Percentiles rank a stretch among this genome's conserved stretches.
phyloP scores from a whole-genome alignment of 2,329 filamentous ascomycete species.

The Tolypocladium inflatum region DNA sequence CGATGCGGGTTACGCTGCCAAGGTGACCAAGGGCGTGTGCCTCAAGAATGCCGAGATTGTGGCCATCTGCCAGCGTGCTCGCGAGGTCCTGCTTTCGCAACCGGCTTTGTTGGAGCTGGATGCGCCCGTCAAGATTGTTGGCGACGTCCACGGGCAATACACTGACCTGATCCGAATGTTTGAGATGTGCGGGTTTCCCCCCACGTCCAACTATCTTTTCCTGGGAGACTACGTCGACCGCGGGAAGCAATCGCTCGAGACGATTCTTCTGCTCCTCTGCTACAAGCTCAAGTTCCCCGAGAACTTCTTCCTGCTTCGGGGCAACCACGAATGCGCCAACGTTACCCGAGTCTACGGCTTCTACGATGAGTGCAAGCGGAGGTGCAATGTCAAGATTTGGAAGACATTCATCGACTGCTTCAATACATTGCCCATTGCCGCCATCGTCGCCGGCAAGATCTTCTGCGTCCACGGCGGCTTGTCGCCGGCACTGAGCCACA shows the following conservation, averaged over 20 bases:
- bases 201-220: conserved; percentile 85
- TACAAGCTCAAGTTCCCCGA: conserved; percentile 97
- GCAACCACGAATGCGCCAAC: conserved; percentile 95
- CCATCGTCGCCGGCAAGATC: conserved; percentile 96
- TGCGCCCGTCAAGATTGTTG: conserved; percentile 94
- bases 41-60: conserved; percentile 96
- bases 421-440: conserved; percentile 88
- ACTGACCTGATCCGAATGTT: conserved; percentile 95
- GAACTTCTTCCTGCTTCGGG: conserved; percentile 91
- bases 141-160: conserved; percentile 94
- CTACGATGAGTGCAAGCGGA: conserved; percentile 94
- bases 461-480: conserved; percentile 95
- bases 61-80: conserved; percentile 80
- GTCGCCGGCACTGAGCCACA: conserved; percentile 84
- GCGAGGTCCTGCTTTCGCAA: conserved; percentile 84
- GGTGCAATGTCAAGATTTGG: conserved; percentile 96
- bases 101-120: conserved; percentile 86
- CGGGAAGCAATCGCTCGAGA: conserved; percentile 92
- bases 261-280: conserved; percentile 82
- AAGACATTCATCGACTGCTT: conserved; percentile 97
- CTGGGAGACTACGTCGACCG: conserved; percentile 94
- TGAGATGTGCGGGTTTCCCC: conserved; percentile 96
- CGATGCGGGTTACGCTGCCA: conserved; percentile 90
- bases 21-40: conserved; percentile 95
- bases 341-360: conserved; percentile 95